A percentile compares a stretch with the other conserved stretches of the same genome.
phyloP scores from a whole-genome alignment of 2,329 filamentous ascomycete species.

The Fusarium sulawesiense region DNA sequence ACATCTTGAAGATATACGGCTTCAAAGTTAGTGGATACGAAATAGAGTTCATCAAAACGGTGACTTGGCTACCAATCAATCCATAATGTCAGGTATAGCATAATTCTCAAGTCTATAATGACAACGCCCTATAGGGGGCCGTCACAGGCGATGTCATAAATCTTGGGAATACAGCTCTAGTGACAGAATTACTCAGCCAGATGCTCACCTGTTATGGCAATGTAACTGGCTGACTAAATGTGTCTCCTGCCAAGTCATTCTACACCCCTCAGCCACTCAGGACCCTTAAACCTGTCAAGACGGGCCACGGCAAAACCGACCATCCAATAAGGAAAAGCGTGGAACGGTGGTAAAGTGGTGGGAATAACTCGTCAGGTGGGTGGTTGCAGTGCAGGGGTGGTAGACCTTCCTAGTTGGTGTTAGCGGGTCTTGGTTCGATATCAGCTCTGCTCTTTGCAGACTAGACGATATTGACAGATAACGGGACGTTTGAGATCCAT shows the following conservation, averaged over 20 bases:
- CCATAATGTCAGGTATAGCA: slow-evolving; percentile 18
- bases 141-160: not conserved
- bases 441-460: not conserved
- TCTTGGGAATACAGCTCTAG: no score
- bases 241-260: not conserved
- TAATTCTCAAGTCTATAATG: not conserved
- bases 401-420: not conserved
- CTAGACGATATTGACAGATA: not conserved
- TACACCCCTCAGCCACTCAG: not conserved
- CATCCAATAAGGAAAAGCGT: slow-evolving; percentile 6
- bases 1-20: slow-evolving; percentile 1
- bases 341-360: slow-evolving; percentile 26
- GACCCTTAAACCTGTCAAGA: slow-evolving; percentile 9
- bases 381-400: slow-evolving; percentile 7
- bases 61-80: slow-evolving; percentile 14
- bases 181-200: not conserved
- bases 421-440: not conserved
- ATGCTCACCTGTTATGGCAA: no score
- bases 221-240: no score
- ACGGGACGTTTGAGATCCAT: not conserved
- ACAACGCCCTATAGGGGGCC: not conserved
- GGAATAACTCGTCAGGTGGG: slow-evolving; percentile 25
- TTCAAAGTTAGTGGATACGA: not conserved
- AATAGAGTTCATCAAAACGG: slow-evolving; percentile 16
- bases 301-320: slow-evolving; percentile 1